Evolutionary conservation across 2,329 filamentous ascomycete genomes (phyloP), one percentile per base, ranked within the genome.

Genomic region (Sordariomycetes sp.): DNA sequence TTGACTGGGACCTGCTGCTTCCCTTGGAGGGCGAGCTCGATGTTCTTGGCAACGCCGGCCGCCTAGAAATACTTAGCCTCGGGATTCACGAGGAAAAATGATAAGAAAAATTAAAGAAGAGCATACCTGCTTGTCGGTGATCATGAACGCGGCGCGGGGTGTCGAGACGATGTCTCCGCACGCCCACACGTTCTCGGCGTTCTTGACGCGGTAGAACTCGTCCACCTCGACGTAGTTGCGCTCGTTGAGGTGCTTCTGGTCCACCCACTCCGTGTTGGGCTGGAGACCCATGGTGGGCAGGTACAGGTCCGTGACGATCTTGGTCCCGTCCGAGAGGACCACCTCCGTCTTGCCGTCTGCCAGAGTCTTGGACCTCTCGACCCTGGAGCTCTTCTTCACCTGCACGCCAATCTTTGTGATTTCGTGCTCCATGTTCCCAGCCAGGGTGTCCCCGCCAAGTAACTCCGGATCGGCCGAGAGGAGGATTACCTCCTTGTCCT

Each of bases 81-180:
- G 11, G 14, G 20, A 11, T 48, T 20, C 52, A 22, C 25, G n/a
- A n/a, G n/a, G n/a, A n/a, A n/a, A n/a, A n/a, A n/a, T n/a, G n/a
- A n/a, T n/a, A n/a, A n/a, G n/a, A n/a, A n/a, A n/a, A n/a, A n/a
- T n/a, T n/a, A n/a, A 5, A 11, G 22, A 35, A 22, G 11, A 12
- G 54, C 71, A 64, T 59, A 75, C 74, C 66, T 82, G 79, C 62
- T 79, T 79, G 59, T 81, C 83, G 0, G 82, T 82, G 59, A 81
- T 75, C 69, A 85, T 78, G 64, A 84, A 85, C 1, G 80, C 80
- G 6, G 81, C 76, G 25, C 74, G 71, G 24, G 79, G 78, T 64
- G 74, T 74, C 62, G 74, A 76, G 25, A 81, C 75, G 50, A 80
- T 68, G 58, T 83, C 80, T 25, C 80, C 80, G 2, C 75, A 72